Conservation (phyloP, 2,329 filamentous ascomycete species). For the Thielaviopsis cerberus region DNA sequence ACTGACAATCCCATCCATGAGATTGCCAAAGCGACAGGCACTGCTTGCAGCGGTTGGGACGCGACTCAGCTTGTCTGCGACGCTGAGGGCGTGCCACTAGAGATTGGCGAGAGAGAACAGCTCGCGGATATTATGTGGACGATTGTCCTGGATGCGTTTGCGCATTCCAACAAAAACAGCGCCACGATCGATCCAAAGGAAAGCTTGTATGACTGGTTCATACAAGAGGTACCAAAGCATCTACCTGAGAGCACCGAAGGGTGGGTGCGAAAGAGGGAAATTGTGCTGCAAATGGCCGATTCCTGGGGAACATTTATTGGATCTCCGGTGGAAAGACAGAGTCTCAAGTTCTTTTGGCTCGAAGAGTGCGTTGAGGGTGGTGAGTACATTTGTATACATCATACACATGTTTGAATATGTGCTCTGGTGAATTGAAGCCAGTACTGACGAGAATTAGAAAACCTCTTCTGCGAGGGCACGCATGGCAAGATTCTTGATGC, state of each 20-base stretch:
- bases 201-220: constrained; percentile 37
- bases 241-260: constrained; percentile 27
- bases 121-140: constrained; percentile 43
- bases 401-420: background rate
- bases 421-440: background rate
- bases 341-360: constrained; percentile 58
- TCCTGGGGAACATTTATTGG: constrained; percentile 58
- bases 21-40: constrained; percentile 43
- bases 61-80: constrained; percentile 36
- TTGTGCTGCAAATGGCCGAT: constrained; percentile 36
- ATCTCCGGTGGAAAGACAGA: constrained; percentile 43
- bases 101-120: constrained; percentile 25
- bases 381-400: constrained; percentile 17
- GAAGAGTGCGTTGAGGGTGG: constrained; percentile 61
- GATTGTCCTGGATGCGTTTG: constrained; percentile 49
- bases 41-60: constrained; percentile 29
- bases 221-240: constrained; percentile 24
- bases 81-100: constrained; percentile 33
- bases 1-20: constrained; percentile 51
- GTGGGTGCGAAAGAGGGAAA: constrained; percentile 23
- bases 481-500: constrained; percentile 39
- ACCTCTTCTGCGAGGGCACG: constrained; percentile 40
- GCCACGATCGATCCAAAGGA: constrained; percentile 27
- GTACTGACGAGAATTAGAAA: constrained; percentile 24
- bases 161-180: constrained; percentile 39